Evolutionary conservation across 2,329 filamentous ascomycete genomes (phyloP).

Genomic region (Alternaria sp.): DNA sequence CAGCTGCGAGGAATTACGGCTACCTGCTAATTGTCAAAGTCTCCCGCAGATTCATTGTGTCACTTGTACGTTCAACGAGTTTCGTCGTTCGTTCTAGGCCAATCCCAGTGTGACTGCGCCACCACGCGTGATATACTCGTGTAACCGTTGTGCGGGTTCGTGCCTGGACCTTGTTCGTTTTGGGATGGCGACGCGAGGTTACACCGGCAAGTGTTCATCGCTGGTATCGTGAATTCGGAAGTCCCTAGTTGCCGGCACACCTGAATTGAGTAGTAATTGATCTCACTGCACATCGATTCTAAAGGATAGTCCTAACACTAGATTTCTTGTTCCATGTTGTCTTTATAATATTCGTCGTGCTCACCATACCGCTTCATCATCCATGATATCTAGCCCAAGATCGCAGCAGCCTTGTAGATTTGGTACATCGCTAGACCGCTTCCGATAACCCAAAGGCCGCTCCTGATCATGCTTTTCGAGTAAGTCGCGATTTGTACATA

Average conservation of each 20-base stretch:
- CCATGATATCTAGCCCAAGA: constrained; percentile 18
- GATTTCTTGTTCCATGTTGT: background rate
- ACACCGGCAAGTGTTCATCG: background rate
- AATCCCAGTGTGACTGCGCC: background rate
- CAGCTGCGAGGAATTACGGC: background rate
- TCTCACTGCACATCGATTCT: background rate
- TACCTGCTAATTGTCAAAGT: too few relatives aligned
- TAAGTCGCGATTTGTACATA: constrained; percentile 30
- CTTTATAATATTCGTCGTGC: background rate
- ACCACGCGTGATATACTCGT: background rate
- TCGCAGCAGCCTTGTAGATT: constrained; percentile 30
- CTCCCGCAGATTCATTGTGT: background rate
- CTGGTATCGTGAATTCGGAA: background rate
- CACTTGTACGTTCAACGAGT: background rate
- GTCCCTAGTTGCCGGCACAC: background rate
- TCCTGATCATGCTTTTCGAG: constrained; percentile 26
- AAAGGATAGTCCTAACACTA: background rate
- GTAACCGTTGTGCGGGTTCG: background rate
- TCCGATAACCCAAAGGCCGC: constrained; percentile 19
- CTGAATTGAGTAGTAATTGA: background rate
- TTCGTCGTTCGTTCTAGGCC: background rate
- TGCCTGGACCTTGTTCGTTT: background rate
- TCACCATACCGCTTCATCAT: background rate
- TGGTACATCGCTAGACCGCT: constrained; percentile 22
- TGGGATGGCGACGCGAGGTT: background rate